Base-by-base conservation (phyloP, 2,329 filamentous ascomycete species). In the Penicillium sp. region DNA sequence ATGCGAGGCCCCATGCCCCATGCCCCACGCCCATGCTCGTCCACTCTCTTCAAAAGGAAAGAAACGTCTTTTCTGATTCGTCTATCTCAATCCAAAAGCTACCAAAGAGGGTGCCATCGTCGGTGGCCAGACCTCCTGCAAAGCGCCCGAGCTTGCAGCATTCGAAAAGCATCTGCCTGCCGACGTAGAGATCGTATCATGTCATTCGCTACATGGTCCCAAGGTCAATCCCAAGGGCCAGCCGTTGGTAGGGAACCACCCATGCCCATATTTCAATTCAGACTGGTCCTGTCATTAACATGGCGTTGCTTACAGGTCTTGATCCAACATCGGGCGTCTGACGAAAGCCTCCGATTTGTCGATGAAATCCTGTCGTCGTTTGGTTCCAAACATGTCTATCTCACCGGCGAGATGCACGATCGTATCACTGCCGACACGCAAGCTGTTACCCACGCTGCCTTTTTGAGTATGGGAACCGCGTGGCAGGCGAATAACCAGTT, bases 351-450 rank as follows among this genome's bases (percentile, higher is more conserved):
- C 59, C 78, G 80, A 58, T 91, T 95, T 66, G 92, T 98, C 52
- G 88, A 96, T 73, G 77, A 83, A 4, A 89, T 96, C 55, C 86
- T 99, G 36, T 85, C 87, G 33, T 96, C 92, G 73, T 88, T 99
- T 54, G 81, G 86, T 31, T 96, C 92, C 47, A 94, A 92, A 75
- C 86, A 91, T 69, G 95, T 99, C 60, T 87, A 94, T 73, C 88
- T 99, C 60, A 89, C 90, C 0, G 93, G 93, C 16, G 85, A 87
- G 60, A 87, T 93, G 76, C 95, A 99, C 75, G 95, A 99, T 77
- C 90, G 92, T 62, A 99, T 99, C 77, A 99, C 95, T 1, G 95
- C 95, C 60, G 95, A 99, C 78, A 99, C 95, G 1, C 95, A 99
- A 77, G 95, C 95, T 33, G 95, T 99, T 50, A 99, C 95, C 0